These are phyloP conservation scores for Blastomyces gilchristii DNA, from an alignment of 2,329 filamentous ascomycete genomes.

Conservation along the genomic window DNA sequence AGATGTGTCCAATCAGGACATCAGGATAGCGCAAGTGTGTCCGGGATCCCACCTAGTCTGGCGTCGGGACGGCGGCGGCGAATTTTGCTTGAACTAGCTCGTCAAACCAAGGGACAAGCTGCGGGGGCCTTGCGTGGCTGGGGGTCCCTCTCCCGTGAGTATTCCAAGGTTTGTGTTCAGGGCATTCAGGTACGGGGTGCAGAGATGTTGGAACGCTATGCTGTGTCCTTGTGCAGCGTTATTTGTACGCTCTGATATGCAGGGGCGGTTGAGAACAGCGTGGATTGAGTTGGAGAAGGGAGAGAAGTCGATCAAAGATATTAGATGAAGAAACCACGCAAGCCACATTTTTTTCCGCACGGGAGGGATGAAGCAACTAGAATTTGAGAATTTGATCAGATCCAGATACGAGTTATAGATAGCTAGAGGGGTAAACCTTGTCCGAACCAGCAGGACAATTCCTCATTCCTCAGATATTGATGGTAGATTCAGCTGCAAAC, in stretches of 20 bases:
- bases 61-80: background rate
- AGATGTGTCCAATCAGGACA: background rate
- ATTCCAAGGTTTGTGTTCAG: background rate
- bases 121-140: background rate
- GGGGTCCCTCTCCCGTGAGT: background rate
- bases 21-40: background rate
- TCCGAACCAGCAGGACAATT: background rate
- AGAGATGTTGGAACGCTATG: too few relatives aligned
- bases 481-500: background rate
- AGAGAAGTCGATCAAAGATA: background rate
- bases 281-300: background rate
- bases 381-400: background rate
- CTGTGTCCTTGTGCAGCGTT: background rate
- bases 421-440: background rate
- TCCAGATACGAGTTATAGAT: background rate
- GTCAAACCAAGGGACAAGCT: background rate
- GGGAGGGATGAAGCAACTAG: background rate
- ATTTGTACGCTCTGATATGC: background rate
- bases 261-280: background rate
- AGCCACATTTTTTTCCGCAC: background rate
- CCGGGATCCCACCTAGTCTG: background rate
- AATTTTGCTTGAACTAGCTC: background rate
- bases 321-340: background rate
- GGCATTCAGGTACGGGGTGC: background rate
- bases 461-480: background rate